Base-by-base conservation (phyloP, 495 filamentous ascomycete genomes). In the Aspergillus homomorphus region DNA sequence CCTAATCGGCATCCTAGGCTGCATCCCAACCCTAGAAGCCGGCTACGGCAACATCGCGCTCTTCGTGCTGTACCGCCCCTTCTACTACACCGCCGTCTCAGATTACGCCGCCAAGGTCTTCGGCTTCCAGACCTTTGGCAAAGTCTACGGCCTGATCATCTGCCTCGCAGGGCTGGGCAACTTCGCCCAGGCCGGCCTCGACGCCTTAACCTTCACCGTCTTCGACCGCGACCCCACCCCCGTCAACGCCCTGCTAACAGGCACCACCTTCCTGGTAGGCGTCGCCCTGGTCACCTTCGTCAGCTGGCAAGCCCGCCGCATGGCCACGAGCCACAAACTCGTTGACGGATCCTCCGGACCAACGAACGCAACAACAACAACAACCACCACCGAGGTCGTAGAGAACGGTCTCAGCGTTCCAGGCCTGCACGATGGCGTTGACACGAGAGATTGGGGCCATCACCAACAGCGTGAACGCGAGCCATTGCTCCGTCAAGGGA, bases 101-200 rank as follows among this genome's bases (percentile, higher is more conserved):
- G 94, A 98, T 75, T 97, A 96, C 70, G 78, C 85, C 45, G 92
- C 91, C 28, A 97, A 97, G 73, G 93, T 98, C 30, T 98, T 98
- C 69, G 93, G 94, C 8, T 96, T 96, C 74, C 85, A 84, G 59
- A 96, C 92, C 0, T 98, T 97, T 62, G 93, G 93, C 23, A 96
- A 89, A 56, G 90, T 98, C 23, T 97, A 98, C 69, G 94, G 94
- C n/a, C 80, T 92, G 8, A 87, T 96, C 55, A 97, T 97, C 58
- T 96, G 91, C 66, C 68, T 94, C 3, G 86, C 92, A 1, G 94
- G 94, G 6, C 64, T 98, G 12, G 80, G 92, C 51, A 96, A 96
- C 70, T 93, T 98, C 63, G 83, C 80, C 18, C 93, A 98, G 76
- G 85, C 86, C 10, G 91, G 81, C 0, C 75, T 98, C 24, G 94